A percentile compares a stretch with the other conserved stretches of the same genome.
Conservation (phyloP, 1,284 basidiomycete genomes). For the Hemileccinum hortonii region DNA sequence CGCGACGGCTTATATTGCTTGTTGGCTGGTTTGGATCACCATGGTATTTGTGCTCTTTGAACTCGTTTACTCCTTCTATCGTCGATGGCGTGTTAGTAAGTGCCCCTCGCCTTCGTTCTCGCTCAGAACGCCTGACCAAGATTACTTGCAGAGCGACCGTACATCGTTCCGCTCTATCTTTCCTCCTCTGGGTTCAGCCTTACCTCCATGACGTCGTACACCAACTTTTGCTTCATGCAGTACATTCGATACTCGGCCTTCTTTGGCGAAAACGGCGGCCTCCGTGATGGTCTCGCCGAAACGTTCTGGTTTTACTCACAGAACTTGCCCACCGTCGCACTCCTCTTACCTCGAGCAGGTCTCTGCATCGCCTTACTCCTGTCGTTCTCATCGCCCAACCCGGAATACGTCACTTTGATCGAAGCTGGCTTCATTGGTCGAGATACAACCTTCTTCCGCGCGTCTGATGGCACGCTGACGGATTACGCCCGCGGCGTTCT, state of each 20-base stretch:
- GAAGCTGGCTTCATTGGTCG: conserved; percentile 50
- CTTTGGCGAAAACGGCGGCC: conserved; percentile 49
- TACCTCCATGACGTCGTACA: conserved; percentile 73
- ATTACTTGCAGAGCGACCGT: conserved; percentile 64
- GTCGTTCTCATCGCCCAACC: conserved; percentile 54
- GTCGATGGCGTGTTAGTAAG: conserved; percentile 82
- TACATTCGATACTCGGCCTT: conserved; percentile 73
- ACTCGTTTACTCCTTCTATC: conserved; percentile 72
- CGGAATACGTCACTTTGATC: conserved; percentile 46
- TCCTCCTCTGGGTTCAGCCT: conserved; percentile 74
- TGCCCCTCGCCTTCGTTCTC: conserved; percentile 26
- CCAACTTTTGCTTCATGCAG: conserved; percentile 79
- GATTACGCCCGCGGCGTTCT: conserved; percentile 72
- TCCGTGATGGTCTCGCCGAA: conserved; percentile 71
- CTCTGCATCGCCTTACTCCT: conserved; percentile 69
- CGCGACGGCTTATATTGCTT: conserved; percentile 75
- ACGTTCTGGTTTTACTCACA: conserved; percentile 77
- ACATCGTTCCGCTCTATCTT: conserved; percentile 78
- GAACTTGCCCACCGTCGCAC: conserved; percentile 72
- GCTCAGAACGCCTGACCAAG: background rate
- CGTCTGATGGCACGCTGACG: conserved; percentile 62
- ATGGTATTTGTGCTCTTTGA: conserved; percentile 82
- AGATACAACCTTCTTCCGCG: conserved; percentile 72
- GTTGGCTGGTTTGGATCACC: conserved; percentile 73
- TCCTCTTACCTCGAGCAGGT: conserved; percentile 78